A percentile compares a stretch with the other conserved stretches of the same genome.
phyloP scores from a whole-genome alignment of 129 eudicot genomes.

The Ambrosia artemisiifolia region DNA sequence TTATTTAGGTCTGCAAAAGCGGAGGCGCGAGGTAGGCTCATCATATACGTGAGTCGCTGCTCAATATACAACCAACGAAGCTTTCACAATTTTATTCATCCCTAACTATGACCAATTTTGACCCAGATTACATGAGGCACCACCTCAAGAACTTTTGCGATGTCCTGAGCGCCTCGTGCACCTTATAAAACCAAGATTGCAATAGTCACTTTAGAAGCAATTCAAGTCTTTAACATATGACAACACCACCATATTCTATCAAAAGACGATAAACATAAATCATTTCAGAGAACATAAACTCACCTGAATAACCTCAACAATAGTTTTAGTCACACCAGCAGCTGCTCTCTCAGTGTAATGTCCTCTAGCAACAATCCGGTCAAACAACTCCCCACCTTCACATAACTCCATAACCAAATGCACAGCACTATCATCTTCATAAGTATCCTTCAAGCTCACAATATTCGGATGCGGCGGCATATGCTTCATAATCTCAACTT shows the following conservation, averaged over 20 bases:
- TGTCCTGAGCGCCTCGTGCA: no score
- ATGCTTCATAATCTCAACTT: constrained; percentile 87
- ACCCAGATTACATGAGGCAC: no score
- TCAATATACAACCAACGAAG: no score
- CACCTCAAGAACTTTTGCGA: no score
- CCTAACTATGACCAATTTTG: no score
- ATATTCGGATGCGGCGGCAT: constrained; percentile 78
- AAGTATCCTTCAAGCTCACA: constrained; percentile 76
- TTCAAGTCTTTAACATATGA: not conserved
- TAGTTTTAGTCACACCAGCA: constrained; percentile 65
- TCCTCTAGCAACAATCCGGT: constrained; percentile 88
- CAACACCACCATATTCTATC: not conserved
- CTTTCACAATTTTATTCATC: no score
- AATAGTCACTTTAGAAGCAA: not conserved
- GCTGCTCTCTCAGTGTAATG: constrained; percentile 94
- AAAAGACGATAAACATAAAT: not conserved
- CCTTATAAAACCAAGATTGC: not conserved
- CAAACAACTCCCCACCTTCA: constrained; percentile 92
- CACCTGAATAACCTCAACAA: constrained; percentile 93
- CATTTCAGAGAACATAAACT: constrained; percentile 7
- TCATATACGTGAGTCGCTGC: no score
- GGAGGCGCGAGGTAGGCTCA: no score
- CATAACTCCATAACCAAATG: constrained; percentile 94
- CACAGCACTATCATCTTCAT: constrained; percentile 82
- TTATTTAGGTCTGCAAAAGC: no score